Percentiles rank a stretch among this genome's conserved stretches.
phyloP scores from a whole-genome alignment of 345 rosid genomes.

The Eucalyptus erythrocorys region DNA sequence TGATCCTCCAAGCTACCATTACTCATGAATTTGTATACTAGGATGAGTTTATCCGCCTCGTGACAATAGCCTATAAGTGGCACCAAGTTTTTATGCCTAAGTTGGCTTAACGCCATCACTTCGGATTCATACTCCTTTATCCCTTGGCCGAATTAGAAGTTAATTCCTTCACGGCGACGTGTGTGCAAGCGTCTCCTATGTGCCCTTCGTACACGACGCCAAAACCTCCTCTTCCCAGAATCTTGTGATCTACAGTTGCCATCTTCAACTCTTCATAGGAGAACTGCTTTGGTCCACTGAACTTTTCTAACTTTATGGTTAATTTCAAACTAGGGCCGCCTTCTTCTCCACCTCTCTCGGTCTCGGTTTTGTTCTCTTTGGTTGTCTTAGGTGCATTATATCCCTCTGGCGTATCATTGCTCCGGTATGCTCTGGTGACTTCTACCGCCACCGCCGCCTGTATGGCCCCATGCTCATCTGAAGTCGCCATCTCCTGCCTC shows the following conservation, averaged over 20 bases:
- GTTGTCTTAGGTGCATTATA: neutral
- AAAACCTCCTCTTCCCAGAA: neutral
- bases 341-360: neutral
- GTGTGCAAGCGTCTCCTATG: neutral
- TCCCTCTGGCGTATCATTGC: no score
- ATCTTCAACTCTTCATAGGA: neutral
- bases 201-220: neutral
- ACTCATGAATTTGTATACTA: neutral
- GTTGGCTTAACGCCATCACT: neutral
- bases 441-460: neutral
- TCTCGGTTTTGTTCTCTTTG: neutral
- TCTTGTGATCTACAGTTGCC: neutral
- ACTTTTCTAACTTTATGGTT: neutral
- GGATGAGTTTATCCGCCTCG: no score
- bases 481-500: constrained; percentile 64
- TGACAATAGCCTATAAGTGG: neutral
- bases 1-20: neutral
- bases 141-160: neutral
- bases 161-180: neutral
- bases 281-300: neutral
- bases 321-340: neutral
- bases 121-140: neutral
- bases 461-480: constrained; percentile 7
- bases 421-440: no score
- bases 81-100: neutral